Evolutionary conservation across 176 grass and related monocot species (phyloP).

Genomic region (Oryza glaberrima): DNA sequence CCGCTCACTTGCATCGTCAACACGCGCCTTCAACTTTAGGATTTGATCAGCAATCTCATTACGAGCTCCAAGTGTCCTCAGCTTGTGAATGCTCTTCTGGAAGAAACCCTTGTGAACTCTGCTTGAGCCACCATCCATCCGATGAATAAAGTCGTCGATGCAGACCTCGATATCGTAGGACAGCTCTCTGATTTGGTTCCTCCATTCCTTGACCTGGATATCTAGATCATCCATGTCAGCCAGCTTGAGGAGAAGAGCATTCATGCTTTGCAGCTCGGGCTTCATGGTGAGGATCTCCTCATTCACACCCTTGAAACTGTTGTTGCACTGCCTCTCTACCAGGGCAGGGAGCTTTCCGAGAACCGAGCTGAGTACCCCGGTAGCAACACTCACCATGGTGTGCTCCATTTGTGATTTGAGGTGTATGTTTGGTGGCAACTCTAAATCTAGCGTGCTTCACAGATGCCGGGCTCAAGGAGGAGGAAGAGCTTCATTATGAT

Average conservation of each 20-base stretch:
- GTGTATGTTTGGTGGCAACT: no score
- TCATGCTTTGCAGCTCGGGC: conserved; percentile 12
- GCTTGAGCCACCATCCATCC: no score
- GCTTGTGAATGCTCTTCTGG: background rate
- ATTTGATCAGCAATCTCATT: background rate
- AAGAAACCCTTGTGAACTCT: background rate
- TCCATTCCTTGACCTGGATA: background rate
- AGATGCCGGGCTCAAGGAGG: no score
- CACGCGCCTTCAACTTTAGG: background rate
- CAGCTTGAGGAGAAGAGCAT: background rate
- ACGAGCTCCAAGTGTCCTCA: background rate
- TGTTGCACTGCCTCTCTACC: background rate
- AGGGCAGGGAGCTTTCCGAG: background rate
- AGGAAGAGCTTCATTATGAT: no score
- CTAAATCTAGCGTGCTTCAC: no score
- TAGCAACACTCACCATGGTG: background rate
- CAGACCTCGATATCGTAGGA: background rate
- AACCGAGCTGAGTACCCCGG: background rate
- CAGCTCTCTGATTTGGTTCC: background rate
- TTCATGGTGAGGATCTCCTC: background rate
- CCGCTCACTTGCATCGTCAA: background rate
- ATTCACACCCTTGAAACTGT: background rate
- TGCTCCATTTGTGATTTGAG: background rate
- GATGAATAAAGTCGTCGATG: background rate
- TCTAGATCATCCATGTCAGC: background rate